Conservation (phyloP, 1,284 basidiomycete genomes). For the Entoloma clypeatum region DNA sequence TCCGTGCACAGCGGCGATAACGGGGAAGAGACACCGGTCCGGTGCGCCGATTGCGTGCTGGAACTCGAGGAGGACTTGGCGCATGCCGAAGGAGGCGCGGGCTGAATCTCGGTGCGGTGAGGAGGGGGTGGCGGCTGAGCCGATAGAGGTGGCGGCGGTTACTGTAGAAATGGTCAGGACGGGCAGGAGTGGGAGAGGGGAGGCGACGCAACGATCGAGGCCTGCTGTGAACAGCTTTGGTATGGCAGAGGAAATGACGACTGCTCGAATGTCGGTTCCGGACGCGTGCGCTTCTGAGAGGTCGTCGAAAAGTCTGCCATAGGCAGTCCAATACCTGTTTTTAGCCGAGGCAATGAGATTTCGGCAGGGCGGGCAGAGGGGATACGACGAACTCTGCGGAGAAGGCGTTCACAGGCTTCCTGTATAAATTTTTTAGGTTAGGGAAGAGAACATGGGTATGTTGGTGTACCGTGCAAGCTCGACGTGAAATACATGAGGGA, state of each 20-base stretch:
- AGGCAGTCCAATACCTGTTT: constrained; percentile 69
- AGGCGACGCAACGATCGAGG: constrained; percentile 59
- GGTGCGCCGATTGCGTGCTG: constrained; percentile 72
- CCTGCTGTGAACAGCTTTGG: constrained; percentile 80
- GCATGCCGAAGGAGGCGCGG: constrained; percentile 48
- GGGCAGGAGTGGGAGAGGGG: not conserved
- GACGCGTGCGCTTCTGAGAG: constrained; percentile 45
- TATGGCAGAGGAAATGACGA: constrained; percentile 68
- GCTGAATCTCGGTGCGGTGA: constrained; percentile 50
- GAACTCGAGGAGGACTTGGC: constrained; percentile 57
- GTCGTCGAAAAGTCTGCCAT: constrained; percentile 57
- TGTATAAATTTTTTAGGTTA: constrained; percentile 23
- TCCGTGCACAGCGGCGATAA: constrained; percentile 84
- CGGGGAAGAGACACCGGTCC: constrained; percentile 75
- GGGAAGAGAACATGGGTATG: constrained; percentile 1
- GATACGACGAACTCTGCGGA: constrained; percentile 42
- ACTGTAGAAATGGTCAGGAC: constrained; percentile 17
- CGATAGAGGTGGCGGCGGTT: constrained; percentile 32
- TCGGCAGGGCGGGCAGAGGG: not conserved
- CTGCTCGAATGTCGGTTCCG: constrained; percentile 50
- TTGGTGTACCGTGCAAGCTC: constrained; percentile 46
- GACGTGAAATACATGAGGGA: constrained; percentile 50
- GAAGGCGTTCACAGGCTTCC: constrained; percentile 77
- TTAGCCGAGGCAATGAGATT: not conserved
- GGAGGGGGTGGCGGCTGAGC: constrained; percentile 19